Conservation (phyloP, 2,329 filamentous ascomycete genomes). For the Clathrospora elynae region DNA sequence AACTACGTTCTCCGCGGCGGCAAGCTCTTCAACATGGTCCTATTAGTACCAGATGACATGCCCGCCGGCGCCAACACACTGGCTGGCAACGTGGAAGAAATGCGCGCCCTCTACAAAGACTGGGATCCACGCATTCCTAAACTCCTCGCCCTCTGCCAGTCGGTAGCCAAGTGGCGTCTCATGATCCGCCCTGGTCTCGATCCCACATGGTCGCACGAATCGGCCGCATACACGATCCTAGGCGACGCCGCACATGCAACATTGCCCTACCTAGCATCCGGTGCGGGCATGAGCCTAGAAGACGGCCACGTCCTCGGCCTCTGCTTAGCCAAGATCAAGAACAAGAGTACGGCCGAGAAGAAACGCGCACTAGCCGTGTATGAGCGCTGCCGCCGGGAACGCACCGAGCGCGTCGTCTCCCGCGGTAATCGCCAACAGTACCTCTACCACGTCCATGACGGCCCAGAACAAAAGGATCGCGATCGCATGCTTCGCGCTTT, state of each 20-base stretch:
- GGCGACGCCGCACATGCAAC: slow-evolving; percentile 70
- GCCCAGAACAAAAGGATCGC: slow-evolving; percentile 59
- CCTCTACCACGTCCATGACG: slow-evolving; percentile 66
- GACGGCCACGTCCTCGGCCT: slow-evolving; percentile 64
- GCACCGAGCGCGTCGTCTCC: slow-evolving; percentile 65
- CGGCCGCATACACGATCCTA: slow-evolving; percentile 62
- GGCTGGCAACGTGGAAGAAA: slow-evolving; percentile 59
- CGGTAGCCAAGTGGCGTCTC: slow-evolving; percentile 66
- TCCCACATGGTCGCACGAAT: slow-evolving; percentile 61
- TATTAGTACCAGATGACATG: slow-evolving; percentile 58
- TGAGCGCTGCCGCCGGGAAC: slow-evolving; percentile 61
- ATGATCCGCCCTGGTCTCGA: slow-evolving; percentile 61
- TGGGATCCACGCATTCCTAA: slow-evolving; percentile 64
- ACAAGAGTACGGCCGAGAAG: slow-evolving; percentile 45
- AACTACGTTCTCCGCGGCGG: slow-evolving; percentile 58
- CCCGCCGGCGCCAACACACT: slow-evolving; percentile 53
- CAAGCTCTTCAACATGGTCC: slow-evolving; percentile 58
- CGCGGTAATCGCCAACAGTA: slow-evolving; percentile 66
- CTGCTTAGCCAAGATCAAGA: slow-evolving; percentile 56
- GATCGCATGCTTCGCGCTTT: slow-evolving; percentile 49
- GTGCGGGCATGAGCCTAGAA: slow-evolving; percentile 66
- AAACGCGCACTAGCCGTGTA: slow-evolving; percentile 55
- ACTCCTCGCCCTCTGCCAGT: slow-evolving; percentile 61
- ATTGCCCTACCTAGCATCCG: slow-evolving; percentile 64
- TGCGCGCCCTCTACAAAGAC: slow-evolving; percentile 59